Conservation (phyloP, 352 stramenopile genomes). For the Phytophthora sp. region DNA sequence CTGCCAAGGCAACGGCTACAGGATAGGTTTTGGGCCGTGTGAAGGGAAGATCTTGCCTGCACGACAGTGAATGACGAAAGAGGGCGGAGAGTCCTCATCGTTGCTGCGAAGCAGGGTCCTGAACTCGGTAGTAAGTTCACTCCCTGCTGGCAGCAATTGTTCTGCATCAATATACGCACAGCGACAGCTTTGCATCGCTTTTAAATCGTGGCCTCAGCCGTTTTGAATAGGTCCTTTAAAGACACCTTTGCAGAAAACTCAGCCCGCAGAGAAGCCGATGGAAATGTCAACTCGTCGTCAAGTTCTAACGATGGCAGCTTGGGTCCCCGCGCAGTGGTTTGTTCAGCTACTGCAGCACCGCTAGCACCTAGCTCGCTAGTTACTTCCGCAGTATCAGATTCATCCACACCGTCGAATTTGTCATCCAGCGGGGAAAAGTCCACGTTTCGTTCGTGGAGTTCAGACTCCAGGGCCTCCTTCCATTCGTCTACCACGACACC, state of each 20-base stretch:
- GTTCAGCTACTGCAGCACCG: not conserved
- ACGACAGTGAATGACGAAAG: slow-evolving; percentile 44
- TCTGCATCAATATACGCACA: slow-evolving; percentile 6
- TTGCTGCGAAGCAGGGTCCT: not conserved
- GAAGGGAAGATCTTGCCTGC: slow-evolving; percentile 92
- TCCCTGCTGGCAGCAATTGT: not conserved
- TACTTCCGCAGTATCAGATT: not conserved
- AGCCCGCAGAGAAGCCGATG: slow-evolving; percentile 24
- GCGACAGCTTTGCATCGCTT: not conserved
- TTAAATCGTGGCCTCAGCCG: slow-evolving; percentile 50
- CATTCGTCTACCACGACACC: slow-evolving; percentile 41
- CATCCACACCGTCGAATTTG: slow-evolving; percentile 23
- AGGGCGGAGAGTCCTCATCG: no score
- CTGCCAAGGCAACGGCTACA: slow-evolving; percentile 90
- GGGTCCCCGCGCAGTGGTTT: not conserved
- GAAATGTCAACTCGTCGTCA: slow-evolving; percentile 38
- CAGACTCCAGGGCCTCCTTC: slow-evolving; percentile 32
- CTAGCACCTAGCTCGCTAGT: not conserved
- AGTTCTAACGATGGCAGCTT: slow-evolving; percentile 27
- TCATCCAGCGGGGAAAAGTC: slow-evolving; percentile 50
- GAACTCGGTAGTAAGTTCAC: not conserved
- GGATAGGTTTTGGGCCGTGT: slow-evolving; percentile 96
- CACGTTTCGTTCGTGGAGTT: slow-evolving; percentile 29
- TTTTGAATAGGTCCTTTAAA: slow-evolving; percentile 49
- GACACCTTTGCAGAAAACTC: slow-evolving; percentile 40